phyloP scores from a whole-genome alignment of 2,329 filamentous ascomycete species.

The Botrytis hyacinthi region DNA sequence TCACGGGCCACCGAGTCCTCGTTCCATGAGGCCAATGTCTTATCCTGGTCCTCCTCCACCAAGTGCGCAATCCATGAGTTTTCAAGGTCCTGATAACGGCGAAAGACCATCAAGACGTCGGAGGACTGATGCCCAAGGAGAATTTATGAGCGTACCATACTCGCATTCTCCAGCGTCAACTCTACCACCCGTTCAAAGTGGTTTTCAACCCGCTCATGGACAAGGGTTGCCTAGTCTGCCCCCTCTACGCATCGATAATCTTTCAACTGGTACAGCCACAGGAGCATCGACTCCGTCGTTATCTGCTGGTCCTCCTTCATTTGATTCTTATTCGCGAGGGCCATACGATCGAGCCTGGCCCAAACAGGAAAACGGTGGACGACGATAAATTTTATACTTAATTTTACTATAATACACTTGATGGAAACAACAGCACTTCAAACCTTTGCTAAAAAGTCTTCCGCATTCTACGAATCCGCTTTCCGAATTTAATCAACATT shows the following conservation, averaged over 20 bases:
- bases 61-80: conserved; percentile 26
- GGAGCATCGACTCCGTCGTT: conserved; percentile 27
- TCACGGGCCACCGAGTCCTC: conserved; percentile 52
- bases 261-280: conserved; percentile 23
- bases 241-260: conserved; percentile 36
- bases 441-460: conserved; percentile 3
- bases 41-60: conserved; percentile 30
- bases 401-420: neutral
- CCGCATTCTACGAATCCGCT: conserved; percentile 4
- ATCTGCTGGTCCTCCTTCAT: conserved; percentile 27
- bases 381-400: conserved; percentile 15
- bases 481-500: conserved; percentile 3
- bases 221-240: conserved; percentile 33
- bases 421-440: conserved; percentile 21
- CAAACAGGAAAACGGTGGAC: conserved; percentile 30
- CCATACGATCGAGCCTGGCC: conserved; percentile 35
- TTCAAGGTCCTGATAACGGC: conserved; percentile 25
- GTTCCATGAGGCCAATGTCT: conserved; percentile 29
- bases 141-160: conserved; percentile 34
- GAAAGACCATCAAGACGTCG: conserved; percentile 37
- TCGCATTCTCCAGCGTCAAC: conserved; percentile 34
- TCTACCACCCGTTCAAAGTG: conserved; percentile 33
- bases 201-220: conserved; percentile 24
- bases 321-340: conserved; percentile 31
- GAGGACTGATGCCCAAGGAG: conserved; percentile 36